A percentile compares a stretch with the other conserved stretches of the same genome.
Conservation (phyloP, 371 early-diverging fungal genomes). For the Syncephalastrum sp. region DNA sequence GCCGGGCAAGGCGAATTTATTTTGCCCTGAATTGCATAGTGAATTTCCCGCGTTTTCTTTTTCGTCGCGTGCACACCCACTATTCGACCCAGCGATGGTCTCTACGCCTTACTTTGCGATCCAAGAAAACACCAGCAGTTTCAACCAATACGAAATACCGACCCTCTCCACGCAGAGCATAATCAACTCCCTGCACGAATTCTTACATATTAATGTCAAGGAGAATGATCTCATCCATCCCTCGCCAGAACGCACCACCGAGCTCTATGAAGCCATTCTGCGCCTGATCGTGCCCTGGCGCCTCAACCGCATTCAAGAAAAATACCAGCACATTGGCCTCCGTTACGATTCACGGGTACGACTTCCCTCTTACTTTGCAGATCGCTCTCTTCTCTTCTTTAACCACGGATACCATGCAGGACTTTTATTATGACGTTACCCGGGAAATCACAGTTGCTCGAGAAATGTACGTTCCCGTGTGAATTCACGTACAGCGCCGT, state of each 20-base stretch:
- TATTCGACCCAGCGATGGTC: too few species aligned
- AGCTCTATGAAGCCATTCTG: conserved; percentile 18
- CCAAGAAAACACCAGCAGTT: too few species aligned
- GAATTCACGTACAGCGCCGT: too few species aligned
- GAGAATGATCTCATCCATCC: conserved; percentile 25
- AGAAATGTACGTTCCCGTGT: not conserved
- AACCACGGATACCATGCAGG: not conserved
- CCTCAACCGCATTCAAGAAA: not conserved
- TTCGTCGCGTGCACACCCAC: too few species aligned
- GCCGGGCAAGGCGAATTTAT: too few species aligned
- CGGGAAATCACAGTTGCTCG: conserved; percentile 1
- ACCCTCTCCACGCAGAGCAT: too few species aligned
- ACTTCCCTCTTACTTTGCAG: not conserved
- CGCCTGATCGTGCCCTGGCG: conserved; percentile 17
- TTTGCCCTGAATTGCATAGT: too few species aligned
- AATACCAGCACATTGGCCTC: not conserved
- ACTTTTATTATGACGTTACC: not conserved
- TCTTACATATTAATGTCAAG: conserved; percentile 14
- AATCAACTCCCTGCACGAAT: too few species aligned
- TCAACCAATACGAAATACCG: too few species aligned
- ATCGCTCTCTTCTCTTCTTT: not conserved
- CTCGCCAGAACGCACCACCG: conserved; percentile 12
- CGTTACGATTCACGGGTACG: conserved; percentile 1
- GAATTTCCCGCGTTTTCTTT: too few species aligned
- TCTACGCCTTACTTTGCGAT: too few species aligned